Base-by-base conservation (phyloP, 352 stramenopile species). In the Pythium pectinolyticum region DNA sequence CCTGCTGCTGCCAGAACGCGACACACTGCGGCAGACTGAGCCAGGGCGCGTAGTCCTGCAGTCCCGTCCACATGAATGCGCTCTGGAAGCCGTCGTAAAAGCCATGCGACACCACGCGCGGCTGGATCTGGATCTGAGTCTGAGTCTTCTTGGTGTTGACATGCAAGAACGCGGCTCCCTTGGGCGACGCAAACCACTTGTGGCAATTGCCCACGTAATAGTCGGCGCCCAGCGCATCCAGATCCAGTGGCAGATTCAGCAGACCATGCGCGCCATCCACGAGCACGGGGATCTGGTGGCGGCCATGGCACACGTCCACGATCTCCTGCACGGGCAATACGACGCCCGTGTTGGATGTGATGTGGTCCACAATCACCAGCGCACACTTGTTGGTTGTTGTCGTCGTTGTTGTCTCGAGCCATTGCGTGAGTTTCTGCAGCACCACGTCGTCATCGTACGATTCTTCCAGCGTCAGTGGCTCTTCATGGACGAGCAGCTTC, bases 131-230 rank as follows among this genome's bases (percentile, higher is more conserved):
- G 4, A 70, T 35, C 5, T 17, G 2, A n/a, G n/a, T n/a, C 8
- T 45, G 43, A 17, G 55, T 70, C 43, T 52, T 35, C 2, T 66
- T 28, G 17, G 88, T 20, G 63, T 69, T 87, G 48, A 86, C 84
- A 30, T 97, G 90, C 40, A 98, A 61, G 62, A 98, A 88, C 0
- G 86, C 95, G 0, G 89, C 87, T 5, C 92, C 93, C 40, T 90
- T 83, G 5, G 92, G 82, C 17, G 90, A 89, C 27, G 87, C 94
- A 35, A 98, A 91, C 93, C 94, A 98, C 66, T 98, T 98, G 77
- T 98, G 95, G 67, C 88, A 96, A 74, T 98, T 98, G 30, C 85
- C 85, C 2, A 94, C 75, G 70, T 98, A 98, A 65, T 97, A 97
- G 68, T 98, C 92, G 24, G 94, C 85, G 15, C 65, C 57, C n/a